These are phyloP conservation scores for Cystofilobasidium ferigula DNA, from an alignment of 768 basidiomycete genomes.

Conservation along the genomic window DNA sequence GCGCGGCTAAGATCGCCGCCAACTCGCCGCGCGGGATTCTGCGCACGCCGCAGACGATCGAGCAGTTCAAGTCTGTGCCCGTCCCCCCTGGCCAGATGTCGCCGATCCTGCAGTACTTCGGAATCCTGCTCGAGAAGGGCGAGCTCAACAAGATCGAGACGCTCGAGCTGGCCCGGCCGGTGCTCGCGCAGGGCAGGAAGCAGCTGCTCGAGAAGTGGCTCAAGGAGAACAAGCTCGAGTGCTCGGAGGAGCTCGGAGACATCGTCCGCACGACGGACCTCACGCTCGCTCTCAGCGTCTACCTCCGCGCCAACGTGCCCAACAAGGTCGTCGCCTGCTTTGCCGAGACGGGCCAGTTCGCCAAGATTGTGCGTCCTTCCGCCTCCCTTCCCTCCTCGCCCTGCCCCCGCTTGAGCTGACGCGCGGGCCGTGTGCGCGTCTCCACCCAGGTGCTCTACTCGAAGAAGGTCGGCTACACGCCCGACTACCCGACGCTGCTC, in stretches of 20 bases:
- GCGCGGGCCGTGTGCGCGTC: too few species aligned
- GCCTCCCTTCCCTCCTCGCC: background rate
- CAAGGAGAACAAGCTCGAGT: constrained; percentile 99
- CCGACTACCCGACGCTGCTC: constrained; percentile 81
- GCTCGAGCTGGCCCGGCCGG: constrained; percentile 87
- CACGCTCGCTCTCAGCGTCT: constrained; percentile 93
- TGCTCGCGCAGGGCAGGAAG: constrained; percentile 89
- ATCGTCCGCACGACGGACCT: constrained; percentile 89
- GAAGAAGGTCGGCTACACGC: constrained; percentile 88
- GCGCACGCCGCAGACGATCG: constrained; percentile 87
- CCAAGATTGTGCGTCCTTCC: constrained; percentile 64
- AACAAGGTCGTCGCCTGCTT: constrained; percentile 99
- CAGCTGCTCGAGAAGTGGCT: constrained; percentile 97
- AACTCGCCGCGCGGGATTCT: constrained; percentile 93
- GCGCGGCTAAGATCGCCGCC: constrained; percentile 95
- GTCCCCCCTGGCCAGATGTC: constrained; percentile 77
- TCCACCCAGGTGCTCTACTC: constrained; percentile 53
- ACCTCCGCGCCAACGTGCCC: constrained; percentile 91
- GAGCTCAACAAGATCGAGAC: constrained; percentile 95
- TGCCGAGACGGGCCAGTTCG: constrained; percentile 94
- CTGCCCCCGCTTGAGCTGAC: background rate
- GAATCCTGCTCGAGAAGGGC: constrained; percentile 95
- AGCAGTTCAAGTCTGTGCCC: constrained; percentile 94
- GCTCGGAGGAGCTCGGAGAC: constrained; percentile 96
- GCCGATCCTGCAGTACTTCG: constrained; percentile 96